Base-by-base conservation (phyloP, 2,329 filamentous ascomycete species). In the Xylariaceae sp. region DNA sequence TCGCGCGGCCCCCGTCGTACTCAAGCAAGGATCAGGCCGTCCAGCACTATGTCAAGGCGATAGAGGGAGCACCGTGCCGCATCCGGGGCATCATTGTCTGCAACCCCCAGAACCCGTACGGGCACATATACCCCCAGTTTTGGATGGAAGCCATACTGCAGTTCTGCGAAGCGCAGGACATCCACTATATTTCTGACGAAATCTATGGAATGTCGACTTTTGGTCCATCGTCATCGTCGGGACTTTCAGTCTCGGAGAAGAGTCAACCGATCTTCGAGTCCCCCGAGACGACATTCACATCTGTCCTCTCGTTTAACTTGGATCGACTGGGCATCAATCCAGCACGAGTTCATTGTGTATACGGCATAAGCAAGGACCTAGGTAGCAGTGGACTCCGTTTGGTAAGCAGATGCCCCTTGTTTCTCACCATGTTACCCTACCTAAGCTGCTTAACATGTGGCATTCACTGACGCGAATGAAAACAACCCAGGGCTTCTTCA, bases 131-230 rank as follows among this genome's bases (percentile, higher is more conserved):
- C 12, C 52, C 52, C 6, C 36, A 12, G 19, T 54, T 36, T 33
- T 54, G 52, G 52, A 41, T 54, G 43, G 52, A 54, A 23, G 52
- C 34, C 16, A 43, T 54, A 34, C 16, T 54, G 28, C 52, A 54
- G 16, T 54, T 54, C 23, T 54, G 52, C 44, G 52, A 54, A 8
- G 36, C 26, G 4, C 36, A 43, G 5, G 52, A 54, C 21, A 41
- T 54, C n/a, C 43, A 48, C 12, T 54, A 54, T 17, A 54, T 54
- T 21, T 54, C 52, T 6, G 52, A 54, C 37, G 52, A 54, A 44
- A 54, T 54, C 19, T 54, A 54, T 11, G 52, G 43, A 11, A 48
- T 54, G 52, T 54, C 52, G 7, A 47, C 52, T 16, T 54, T 54
- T 29, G 52, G 52, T 6, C 44, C 52, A 12, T 26, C 50, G 16